Evolutionary conservation across 306 rosid species (phyloP).

Genomic region (Canavalia ensiformis): DNA sequence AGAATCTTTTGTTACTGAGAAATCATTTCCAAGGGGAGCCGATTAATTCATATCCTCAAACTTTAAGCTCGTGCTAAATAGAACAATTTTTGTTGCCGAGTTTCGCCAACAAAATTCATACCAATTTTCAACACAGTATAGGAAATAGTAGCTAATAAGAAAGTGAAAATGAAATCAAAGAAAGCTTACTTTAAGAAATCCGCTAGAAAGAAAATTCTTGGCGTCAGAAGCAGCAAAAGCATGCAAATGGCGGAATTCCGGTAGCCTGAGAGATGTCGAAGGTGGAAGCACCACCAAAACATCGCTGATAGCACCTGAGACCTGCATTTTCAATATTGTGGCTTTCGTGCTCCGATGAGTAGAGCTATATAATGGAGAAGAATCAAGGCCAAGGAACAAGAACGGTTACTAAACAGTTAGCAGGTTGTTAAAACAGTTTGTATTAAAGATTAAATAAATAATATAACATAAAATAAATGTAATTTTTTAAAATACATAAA

Average conservation of each 20-base stretch:
- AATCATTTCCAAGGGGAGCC: neutral
- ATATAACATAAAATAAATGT: neutral
- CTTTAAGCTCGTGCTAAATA: neutral
- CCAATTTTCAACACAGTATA: neutral
- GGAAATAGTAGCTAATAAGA: neutral
- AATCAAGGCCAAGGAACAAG: neutral
- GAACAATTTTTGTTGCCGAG: neutral
- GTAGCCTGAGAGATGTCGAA: conserved; percentile 58
- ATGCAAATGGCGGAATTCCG: conserved; percentile 67
- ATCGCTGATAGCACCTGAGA: conserved; percentile 75
- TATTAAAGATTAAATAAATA: neutral
- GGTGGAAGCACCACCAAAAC: conserved; percentile 71
- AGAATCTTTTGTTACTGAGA: neutral
- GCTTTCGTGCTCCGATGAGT: conserved; percentile 15
- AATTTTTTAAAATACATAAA: neutral
- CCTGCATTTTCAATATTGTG: conserved; percentile 63
- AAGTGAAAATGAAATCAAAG: conserved; percentile 21
- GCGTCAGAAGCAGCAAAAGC: conserved; percentile 56
- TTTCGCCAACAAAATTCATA: neutral
- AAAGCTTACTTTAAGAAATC: conserved; percentile 69
- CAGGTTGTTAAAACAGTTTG: neutral
- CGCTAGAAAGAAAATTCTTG: conserved; percentile 62
- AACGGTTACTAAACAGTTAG: conserved; percentile 13
- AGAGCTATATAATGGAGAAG: conserved; percentile 25
- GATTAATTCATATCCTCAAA: conserved; percentile 6